A percentile compares a stretch with the other conserved stretches of the same genome.
These are phyloP conservation scores for Chrysosporium keratinophilum DNA, from an alignment of 2,329 filamentous ascomycete genomes.

Conservation along the genomic window DNA sequence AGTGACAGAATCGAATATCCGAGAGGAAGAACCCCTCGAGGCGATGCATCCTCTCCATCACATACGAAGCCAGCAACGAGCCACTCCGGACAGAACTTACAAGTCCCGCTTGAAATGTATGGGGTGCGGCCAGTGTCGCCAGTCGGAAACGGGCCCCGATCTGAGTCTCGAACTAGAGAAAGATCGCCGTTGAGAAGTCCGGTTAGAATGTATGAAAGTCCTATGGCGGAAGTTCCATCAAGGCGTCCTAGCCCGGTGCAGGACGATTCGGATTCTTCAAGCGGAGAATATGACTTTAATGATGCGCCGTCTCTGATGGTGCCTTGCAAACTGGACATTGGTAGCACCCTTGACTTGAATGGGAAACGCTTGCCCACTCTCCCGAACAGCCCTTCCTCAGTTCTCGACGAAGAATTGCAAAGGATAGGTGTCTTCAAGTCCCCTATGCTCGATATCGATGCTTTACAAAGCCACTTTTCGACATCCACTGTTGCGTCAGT, in stretches of 20 bases:
- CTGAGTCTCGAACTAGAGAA: not conserved
- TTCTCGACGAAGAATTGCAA: conserved; percentile 28
- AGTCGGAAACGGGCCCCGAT: not conserved
- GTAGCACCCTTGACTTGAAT: conserved; percentile 20
- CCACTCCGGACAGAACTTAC: not conserved
- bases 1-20: not conserved
- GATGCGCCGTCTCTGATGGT: conserved; percentile 5
- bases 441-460: conserved; percentile 24
- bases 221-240: not conserved
- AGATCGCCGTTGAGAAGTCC: conserved; percentile 1
- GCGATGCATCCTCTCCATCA: not conserved
- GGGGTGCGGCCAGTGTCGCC: not conserved
- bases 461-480: conserved; percentile 35
- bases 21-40: conserved; percentile 4
- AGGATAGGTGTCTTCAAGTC: conserved; percentile 16
- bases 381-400: conserved; percentile 39
- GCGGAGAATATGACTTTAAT: not conserved
- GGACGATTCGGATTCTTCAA: not conserved
- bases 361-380: conserved; percentile 38
- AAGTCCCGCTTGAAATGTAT: not conserved
- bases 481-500: conserved; percentile 29
- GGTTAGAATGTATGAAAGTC: not conserved
- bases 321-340: conserved; percentile 15
- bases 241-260: not conserved
- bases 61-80: not conserved